phyloP scores from a whole-genome alignment of 2,329 filamentous ascomycete genomes.

The Phaeosphaeria sp. region DNA sequence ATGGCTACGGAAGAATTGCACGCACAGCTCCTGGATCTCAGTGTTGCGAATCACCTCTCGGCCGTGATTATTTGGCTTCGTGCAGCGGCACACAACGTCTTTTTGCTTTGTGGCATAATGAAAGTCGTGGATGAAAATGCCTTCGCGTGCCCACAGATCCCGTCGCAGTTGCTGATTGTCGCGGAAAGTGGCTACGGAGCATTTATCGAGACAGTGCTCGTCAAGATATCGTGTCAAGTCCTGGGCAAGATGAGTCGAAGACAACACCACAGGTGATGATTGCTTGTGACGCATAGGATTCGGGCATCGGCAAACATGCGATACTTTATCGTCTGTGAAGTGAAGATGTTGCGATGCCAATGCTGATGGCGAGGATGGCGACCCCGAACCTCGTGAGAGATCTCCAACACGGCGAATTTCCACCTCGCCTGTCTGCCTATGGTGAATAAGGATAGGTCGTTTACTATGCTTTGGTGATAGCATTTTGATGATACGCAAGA shows the following conservation, averaged over 20 bases:
- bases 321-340: conserved; percentile 3
- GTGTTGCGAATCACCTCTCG: conserved; percentile 8
- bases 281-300: conserved; percentile 5
- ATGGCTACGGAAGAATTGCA: conserved; percentile 16
- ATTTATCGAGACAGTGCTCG: conserved; percentile 6
- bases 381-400: neutral
- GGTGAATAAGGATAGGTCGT: conserved; percentile 9
- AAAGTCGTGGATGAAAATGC: conserved; percentile 10
- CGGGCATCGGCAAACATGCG: conserved; percentile 10
- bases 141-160: conserved; percentile 4
- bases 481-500: neutral
- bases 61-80: neutral
- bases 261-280: neutral
- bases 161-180: conserved; percentile 1
- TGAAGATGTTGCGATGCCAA: conserved; percentile 5
- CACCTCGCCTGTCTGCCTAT: conserved; percentile 9
- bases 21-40: conserved; percentile 21
- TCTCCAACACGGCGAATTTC: conserved; percentile 9
- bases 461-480: neutral
- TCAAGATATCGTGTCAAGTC: conserved; percentile 17
- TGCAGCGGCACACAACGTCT: conserved; percentile 23
- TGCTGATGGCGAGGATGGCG: neutral
- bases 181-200: conserved; percentile 2
- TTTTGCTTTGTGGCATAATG: conserved; percentile 21
- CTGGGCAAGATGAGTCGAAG: conserved; percentile 8